Evolutionary conservation across 768 basidiomycete genomes (phyloP), one percentile per base, ranked within the genome.

Genomic region (Roridomyces roridus): DNA sequence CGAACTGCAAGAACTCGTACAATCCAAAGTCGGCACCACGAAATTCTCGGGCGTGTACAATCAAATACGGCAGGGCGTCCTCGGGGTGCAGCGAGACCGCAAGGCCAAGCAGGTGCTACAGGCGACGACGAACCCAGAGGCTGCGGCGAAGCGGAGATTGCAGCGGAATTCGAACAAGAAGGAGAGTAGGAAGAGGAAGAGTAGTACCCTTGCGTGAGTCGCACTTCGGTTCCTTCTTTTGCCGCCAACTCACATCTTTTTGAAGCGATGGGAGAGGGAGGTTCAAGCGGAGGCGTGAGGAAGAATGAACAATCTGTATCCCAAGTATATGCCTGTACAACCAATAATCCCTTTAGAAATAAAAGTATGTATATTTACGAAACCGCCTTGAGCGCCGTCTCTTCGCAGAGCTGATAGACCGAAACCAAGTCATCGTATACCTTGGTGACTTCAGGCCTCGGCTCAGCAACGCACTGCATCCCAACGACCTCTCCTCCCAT

Each of bases 1-100:
- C 11, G 96, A 99, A 71, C 75, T 98, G 21, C 89, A 92, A 59
- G 94, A 95, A 52, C 83, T 98, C 6, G 74, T 99, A 4, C 96
- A 95, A 69, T 71, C 74, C 42, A 94, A 93, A 80, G 88, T 98
- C 40, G 95, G 96, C 29, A 84, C 86, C n/a, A 90, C 90, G 8
- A 85, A 83, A 63, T 98, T 97, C 71, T 85, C 94, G 1, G 70
- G 72, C 11, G 81, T 82, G 0, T 97, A 97, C 76, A 94, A 87
- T 62, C 82, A 82, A 56, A 89, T 98, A 51, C 81, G 94, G 35
- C 89, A 94, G 67, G 77, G 83, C 26, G 83, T 85, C 2, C 72
- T 88, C 21, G 81, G 78, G 23, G 80, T 92, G 14, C 82, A 88
- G 51, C 81, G 88, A 51, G 92, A 90, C 42, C 80, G 96, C 26